Evolutionary conservation across 2,329 filamentous ascomycete species (phyloP), one percentile per base, ranked within the genome.

Genomic region (Epichloe amarillans): DNA sequence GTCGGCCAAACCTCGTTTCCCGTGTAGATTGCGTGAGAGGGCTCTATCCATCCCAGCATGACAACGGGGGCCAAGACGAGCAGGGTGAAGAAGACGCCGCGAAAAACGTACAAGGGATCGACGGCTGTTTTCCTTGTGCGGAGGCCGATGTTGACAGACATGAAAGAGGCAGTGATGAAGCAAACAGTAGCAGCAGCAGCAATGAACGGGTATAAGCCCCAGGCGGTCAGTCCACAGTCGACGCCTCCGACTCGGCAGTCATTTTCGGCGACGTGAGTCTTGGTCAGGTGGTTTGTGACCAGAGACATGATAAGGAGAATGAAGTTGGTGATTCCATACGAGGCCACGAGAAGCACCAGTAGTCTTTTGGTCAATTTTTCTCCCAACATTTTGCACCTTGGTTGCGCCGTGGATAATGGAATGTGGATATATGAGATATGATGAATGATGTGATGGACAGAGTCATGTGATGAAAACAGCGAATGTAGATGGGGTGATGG

Each of bases 41-140:
- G 26, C 23, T 30, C 17, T 2, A 53, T 35, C 57, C 55, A 60
- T 43, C 54, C 54, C 3, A 58, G 11, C 17, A 49, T 41, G 2
- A 58, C 17, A 21, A 58, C 30, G 7, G 59, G 52, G 1, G 53
- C 36, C 37, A 57, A 50, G 4, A 59, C 12, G n/a, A 61, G 26
- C 6, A 63, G 39, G 6, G 61, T 57, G 37, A 59, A 53, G 21
- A 55, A 49, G n/a, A 59, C 33, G 42, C 60, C 53, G 3, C 55
- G 58, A 21, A 62, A 59, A 51, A 64, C 47, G 45, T 61, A 64
- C 5, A 53, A 40, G 8, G 57, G 50, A 14, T 54, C 51, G 17
- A 49, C 35, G 10, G n/a, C 46, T 36, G 36, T 36, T 15, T 30
- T 51, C 21, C 23, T 46, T 17, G 53, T 36, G 12, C 51, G 55